A percentile compares a stretch with the other conserved stretches of the same genome.
phyloP scores from a whole-genome alignment of 805 yeast genomes.

The Saturnispora sanitii region DNA sequence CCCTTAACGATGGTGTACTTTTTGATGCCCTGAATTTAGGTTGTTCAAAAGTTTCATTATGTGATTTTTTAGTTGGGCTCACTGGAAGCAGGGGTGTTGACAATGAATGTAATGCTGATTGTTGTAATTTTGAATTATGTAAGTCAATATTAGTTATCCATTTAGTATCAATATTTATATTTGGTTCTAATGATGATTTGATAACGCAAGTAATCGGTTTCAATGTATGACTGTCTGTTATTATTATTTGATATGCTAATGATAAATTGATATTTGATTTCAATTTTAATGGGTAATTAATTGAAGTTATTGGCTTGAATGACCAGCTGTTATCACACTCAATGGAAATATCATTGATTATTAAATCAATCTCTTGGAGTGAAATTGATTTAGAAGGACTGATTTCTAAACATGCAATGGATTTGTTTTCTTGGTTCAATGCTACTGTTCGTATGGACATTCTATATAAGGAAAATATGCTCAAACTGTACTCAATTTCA shows the following conservation, averaged over 20 bases:
- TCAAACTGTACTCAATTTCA: conserved; percentile 5
- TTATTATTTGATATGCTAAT: conserved; percentile 21
- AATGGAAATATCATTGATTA: conserved; percentile 11
- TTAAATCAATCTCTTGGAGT: not conserved
- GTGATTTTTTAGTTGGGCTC: not conserved
- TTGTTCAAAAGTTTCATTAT: not conserved
- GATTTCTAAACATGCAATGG: conserved; percentile 4
- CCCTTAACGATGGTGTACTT: conserved; percentile 5
- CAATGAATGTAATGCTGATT: conserved; percentile 4
- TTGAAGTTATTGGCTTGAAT: conserved; percentile 14
- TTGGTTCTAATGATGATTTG: conserved; percentile 15
- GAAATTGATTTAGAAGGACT: not conserved
- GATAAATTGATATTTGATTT: conserved; percentile 14
- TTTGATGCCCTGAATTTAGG: conserved; percentile 4
- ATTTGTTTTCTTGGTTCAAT: not conserved
- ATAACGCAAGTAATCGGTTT: conserved; percentile 22
- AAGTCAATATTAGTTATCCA: conserved; percentile 32
- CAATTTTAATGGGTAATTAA: conserved; percentile 26
- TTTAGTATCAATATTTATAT: conserved; percentile 21
- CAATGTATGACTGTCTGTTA: conserved; percentile 19
- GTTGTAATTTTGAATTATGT: conserved; percentile 5
- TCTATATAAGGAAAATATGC: conserved; percentile 1
- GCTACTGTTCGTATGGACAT: conserved; percentile 5
- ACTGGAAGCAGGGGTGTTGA: conserved; percentile 2
- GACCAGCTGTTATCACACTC: conserved; percentile 21